Base-by-base conservation (phyloP, 371 early-diverging fungal species). In the Parasitella parasitica region DNA sequence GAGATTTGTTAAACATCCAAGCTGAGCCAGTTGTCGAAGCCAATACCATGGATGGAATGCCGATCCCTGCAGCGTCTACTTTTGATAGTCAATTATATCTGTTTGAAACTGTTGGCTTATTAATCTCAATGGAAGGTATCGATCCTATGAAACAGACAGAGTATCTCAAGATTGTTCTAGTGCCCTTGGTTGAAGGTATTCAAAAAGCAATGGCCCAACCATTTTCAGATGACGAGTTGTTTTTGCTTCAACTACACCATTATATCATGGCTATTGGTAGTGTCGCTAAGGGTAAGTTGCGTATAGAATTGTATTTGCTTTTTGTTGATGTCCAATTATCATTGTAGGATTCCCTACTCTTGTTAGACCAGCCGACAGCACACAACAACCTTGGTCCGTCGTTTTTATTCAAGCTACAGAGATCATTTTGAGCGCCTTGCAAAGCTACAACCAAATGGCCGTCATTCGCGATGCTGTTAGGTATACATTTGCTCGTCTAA, bases 31-130 rank as follows among this genome's bases (percentile, higher is more conserved):
- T 88, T 12, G 74, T 80, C 0, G 70, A 76, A 35, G 61, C 69
- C 6, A 80, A 65, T 39, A 77, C 77, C 0, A 66, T 71, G 54
- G 81, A 80, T 57, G 81, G 81, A 6, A 78, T 70, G 69, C 78
- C 82, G 43, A 78, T 84, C 34, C 80, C 83, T 24, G 71, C 80
- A 18, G 80, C 77, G 7, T 77, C 77, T 7, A 73, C 75, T 12
- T 94, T 94, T 69, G 93, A 92, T 64, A 91, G 90, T 57, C 96
- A 97, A 72, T 70, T 93, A 28, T 94, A 91, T 69, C 70, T 96
- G 34, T 97, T 94, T 81, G 98, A 97, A 72, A 89, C 95, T 3
- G 94, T 91, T 52, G 96, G 97, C 22, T 78, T 88, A 58, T 75
- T 96, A 67, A 93, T 97, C 66, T 91, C 97, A 11, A 77, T 88